A percentile compares a stretch with the other conserved stretches of the same genome.
Conservation (phyloP, 192 early-diverging fungal genomes). For the Coemansia sp. region DNA sequence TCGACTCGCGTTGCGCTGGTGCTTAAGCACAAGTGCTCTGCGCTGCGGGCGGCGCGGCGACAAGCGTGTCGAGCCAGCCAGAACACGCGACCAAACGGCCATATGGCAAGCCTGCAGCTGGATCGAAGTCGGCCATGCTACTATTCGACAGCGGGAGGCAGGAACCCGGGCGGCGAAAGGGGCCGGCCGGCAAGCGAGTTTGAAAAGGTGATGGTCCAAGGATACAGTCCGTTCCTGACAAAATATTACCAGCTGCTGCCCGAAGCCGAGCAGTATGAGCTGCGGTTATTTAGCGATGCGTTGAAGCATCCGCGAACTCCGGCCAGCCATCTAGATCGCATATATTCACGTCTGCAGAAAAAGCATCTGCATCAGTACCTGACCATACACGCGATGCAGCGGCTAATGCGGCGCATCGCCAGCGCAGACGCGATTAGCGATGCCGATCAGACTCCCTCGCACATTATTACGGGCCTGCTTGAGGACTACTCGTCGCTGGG, state of each 20-base stretch:
- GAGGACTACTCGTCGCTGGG: conserved; percentile 35
- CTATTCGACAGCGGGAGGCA: no score
- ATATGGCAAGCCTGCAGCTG: not conserved
- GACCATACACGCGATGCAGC: conserved; percentile 34
- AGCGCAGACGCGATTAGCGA: conserved; percentile 2
- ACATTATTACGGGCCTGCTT: conserved; percentile 22
- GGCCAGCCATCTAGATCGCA: conserved; percentile 8
- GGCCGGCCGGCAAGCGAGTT: not conserved
- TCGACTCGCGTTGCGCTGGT: not conserved
- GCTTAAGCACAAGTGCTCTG: not conserved
- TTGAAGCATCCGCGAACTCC: conserved; percentile 1
- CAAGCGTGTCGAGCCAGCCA: not conserved
- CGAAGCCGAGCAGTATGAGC: conserved; percentile 11
- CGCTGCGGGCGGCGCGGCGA: not conserved
- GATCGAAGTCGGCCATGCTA: not conserved
- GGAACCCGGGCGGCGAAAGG: no score
- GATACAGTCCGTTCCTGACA: conserved; percentile 32
- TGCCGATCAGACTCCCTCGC: conserved; percentile 11
- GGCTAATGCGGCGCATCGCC: conserved; percentile 19
- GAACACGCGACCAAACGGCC: not conserved
- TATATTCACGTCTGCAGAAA: conserved; percentile 20
- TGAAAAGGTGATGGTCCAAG: conserved; percentile 14
- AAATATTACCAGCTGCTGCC: conserved; percentile 39
- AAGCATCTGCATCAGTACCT: conserved; percentile 26
- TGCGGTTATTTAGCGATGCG: conserved; percentile 29